Base-by-base conservation (phyloP, 768 basidiomycete species). In the Panaeolus papilionaceus region DNA sequence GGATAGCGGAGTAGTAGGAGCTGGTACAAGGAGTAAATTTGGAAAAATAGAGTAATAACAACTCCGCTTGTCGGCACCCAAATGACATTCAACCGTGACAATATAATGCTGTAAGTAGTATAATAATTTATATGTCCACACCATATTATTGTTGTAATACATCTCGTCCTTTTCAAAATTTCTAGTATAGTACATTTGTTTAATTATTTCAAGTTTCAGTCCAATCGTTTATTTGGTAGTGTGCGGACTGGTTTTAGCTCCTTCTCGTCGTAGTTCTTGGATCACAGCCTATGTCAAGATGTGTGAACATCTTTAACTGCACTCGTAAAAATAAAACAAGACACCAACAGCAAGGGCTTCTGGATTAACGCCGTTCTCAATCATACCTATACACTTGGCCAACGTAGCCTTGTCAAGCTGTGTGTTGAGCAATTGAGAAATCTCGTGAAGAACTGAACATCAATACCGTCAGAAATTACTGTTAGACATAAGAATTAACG, bases 311-410 rank as follows among this genome's bases (percentile, higher is more conserved):
- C 28, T 18, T 14, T 47, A 23, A 63, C n/a, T 44, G 20, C 28
- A 58, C 40, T 39, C 11, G 61, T 28, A 65, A 37, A 42, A 42
- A 51, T 39, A n/a, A 74, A 51, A 51, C 64, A 14, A 58, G n/a
- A 64, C 40, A 72, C 78, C 65, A 75, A 96, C 95, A 72, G 95
- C 95, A 58, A 97, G 83, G 0, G 94, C 95, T 74, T 96, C 94
- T 11, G 95, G 94, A 77, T 96, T 97, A 61, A 92, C 93, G 18
- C 95, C 95, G 68, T 88, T 90, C 80, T 97, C 95, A 72, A 97
- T 95, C 91, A 97, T 90, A 45, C 90, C 86, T 26, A 97, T 89
- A 76, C 95, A 97, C 28, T 92, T 95, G 40, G 92, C 94, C n/a
- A 97, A 86, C 2, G 93, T 94, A 75, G 95, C 92, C 73, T 92